These are phyloP conservation scores for Chlorociboria aeruginascens DNA, from an alignment of 495 filamentous ascomycete genomes.

Conservation along the genomic window DNA sequence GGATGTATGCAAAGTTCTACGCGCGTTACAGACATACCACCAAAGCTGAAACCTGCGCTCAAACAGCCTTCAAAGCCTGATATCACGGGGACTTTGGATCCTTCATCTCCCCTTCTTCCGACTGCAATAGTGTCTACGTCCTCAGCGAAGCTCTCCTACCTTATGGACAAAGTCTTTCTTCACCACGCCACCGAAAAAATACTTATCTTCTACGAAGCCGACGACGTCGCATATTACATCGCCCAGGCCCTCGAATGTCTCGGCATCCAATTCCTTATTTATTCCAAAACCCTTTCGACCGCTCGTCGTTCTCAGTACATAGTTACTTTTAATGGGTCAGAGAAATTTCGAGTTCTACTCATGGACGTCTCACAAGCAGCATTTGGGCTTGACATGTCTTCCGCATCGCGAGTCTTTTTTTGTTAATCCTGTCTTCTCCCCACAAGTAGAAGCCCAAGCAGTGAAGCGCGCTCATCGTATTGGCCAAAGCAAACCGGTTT, in stretches of 20 bases:
- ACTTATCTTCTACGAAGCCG: constrained; percentile 83
- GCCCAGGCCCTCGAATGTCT: constrained; percentile 68
- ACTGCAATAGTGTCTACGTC: constrained; percentile 65
- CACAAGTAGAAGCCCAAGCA: constrained; percentile 79
- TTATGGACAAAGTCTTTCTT: constrained; percentile 56
- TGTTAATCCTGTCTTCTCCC: constrained; percentile 77
- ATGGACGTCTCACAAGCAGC: constrained; percentile 88
- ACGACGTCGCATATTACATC: constrained; percentile 73
- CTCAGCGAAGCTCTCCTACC: constrained; percentile 79
- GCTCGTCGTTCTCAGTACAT: constrained; percentile 58
- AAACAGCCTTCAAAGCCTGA: not conserved
- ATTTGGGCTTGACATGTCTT: constrained; percentile 72
- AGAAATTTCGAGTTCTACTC: constrained; percentile 56
- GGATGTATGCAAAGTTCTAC: not conserved
- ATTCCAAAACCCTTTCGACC: constrained; percentile 56
- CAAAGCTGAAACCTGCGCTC: not conserved
- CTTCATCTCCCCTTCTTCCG: constrained; percentile 28
- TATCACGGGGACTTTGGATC: not conserved
- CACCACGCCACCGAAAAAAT: constrained; percentile 70
- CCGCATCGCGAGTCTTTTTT: constrained; percentile 82
- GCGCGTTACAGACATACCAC: not conserved
- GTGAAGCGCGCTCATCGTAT: constrained; percentile 87
- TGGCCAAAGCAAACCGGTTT: constrained; percentile 67
- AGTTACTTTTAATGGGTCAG: constrained; percentile 58
- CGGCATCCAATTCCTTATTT: constrained; percentile 69